Evolutionary conservation across 2,329 filamentous ascomycete species (phyloP), one percentile per base, ranked within the genome.

Genomic region (Fusarium verticillioides): DNA sequence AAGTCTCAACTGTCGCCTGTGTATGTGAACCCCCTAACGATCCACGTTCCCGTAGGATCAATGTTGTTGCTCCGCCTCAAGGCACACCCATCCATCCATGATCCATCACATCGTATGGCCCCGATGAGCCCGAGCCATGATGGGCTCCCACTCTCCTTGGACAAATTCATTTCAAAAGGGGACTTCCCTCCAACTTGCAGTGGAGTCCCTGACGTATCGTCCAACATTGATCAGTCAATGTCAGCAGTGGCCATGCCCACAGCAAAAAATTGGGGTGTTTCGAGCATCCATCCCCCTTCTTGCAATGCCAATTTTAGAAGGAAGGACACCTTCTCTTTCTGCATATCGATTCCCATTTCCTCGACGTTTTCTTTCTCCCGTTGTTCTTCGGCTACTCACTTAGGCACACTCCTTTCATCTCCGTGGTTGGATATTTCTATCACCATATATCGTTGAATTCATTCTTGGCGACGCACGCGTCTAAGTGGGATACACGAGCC

Each of bases 161-260:
- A 30, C 47, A 73, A 53, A 60, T 72, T 64, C 66, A 73, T 72
- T 73, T 73, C 57, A 49, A 54, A 70, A 60, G 43, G 47, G 49
- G 47, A 36, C 37, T 63, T 59, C 43, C 32, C 47, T 62, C 49
- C 66, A 47, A 40, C 53, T 32, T 63, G 39, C 10, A 21, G 70
- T 73, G 70, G 70, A 69, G 66, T 67, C 36, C 36, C 54, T 67
- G 66, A 71, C 70, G 70, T 66, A 70, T 68, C 58, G 70, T 50
- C 37, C 40, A 52, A 57, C 19, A 56, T 36, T 18, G 34, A 36
- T 56, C 42, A 40, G 18, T 60, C 39, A 43, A 28, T 60, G 56
- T 60, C 44, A 46, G 39, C 44, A 40, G 44, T 66, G 54, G 54
- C 53, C 63, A 69, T 72, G 53, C 68, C 40, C 62, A 37, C 32